Conservation (phyloP, 164 flowering plant species). For the Nymphaea colorata region DNA sequence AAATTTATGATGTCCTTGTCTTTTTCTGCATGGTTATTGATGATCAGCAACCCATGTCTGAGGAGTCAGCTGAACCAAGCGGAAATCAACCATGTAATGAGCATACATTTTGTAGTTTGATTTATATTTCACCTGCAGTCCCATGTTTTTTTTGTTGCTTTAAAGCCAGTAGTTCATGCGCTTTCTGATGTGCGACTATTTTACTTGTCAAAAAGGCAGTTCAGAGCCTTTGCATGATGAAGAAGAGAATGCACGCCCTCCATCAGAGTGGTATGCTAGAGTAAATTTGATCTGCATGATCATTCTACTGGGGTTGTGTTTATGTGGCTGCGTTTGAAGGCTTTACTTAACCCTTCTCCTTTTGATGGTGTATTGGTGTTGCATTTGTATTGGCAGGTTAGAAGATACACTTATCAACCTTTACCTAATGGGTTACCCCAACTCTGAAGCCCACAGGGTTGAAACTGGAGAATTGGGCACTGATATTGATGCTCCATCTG, state of each 20-base stretch:
- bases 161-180: too few species aligned
- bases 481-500: neutral
- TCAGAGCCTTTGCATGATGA: slow-evolving; percentile 11
- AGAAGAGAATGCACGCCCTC: slow-evolving; percentile 41
- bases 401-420: slow-evolving; percentile 91
- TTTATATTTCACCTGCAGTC: neutral
- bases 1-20: too few species aligned
- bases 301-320: neutral
- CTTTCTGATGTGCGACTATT: too few species aligned
- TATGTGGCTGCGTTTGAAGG: neutral
- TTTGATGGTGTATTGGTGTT: neutral
- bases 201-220: slow-evolving; percentile 12
- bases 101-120: neutral
- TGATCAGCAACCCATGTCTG: neutral
- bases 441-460: slow-evolving; percentile 5
- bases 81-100: neutral
- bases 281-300: too few species aligned
- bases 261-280: slow-evolving; percentile 73
- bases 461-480: neutral
- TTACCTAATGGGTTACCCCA: slow-evolving; percentile 66
- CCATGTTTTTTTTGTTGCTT: neutral
- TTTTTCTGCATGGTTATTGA: neutral
- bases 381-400: slow-evolving; percentile 40
- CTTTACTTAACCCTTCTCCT: neutral
- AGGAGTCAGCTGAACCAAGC: neutral